phyloP scores from a whole-genome alignment of 768 basidiomycete genomes.

The Termitomyces bulborhizus region DNA sequence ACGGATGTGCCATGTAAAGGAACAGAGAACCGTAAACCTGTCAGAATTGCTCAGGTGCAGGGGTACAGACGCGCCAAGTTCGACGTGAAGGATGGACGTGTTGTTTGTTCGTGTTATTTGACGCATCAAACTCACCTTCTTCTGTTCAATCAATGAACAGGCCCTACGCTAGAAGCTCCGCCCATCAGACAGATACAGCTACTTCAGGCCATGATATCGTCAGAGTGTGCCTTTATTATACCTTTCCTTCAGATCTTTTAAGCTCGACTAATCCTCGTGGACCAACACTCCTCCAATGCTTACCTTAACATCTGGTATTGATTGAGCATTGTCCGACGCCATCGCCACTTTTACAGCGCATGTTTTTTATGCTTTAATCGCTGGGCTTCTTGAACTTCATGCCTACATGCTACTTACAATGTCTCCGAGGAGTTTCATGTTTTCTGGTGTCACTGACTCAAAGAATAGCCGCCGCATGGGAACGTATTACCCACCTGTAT shows the following conservation, averaged over 20 bases:
- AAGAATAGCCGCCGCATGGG: background rate
- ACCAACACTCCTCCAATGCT: background rate
- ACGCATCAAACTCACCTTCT: background rate
- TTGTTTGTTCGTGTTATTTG: slow-evolving; percentile 9
- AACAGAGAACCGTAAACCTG: slow-evolving; percentile 11
- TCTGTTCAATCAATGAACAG: slow-evolving; percentile 4
- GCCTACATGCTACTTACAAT: background rate
- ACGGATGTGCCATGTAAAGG: background rate
- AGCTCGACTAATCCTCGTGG: background rate
- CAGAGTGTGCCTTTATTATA: background rate
- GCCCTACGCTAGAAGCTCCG: slow-evolving; percentile 9
- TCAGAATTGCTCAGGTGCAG: slow-evolving; percentile 5
- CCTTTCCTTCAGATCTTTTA: background rate
- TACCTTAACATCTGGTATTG: background rate
- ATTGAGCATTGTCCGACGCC: slow-evolving; percentile 2
- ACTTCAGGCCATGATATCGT: background rate
- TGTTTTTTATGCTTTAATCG: slow-evolving; percentile 1
- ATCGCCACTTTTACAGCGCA: slow-evolving; percentile 1
- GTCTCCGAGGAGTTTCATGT: slow-evolving; percentile 1
- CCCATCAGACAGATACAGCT: background rate
- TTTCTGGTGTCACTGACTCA: background rate
- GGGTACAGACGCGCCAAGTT: background rate
- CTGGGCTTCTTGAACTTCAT: background rate
- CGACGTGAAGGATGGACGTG: slow-evolving; percentile 4
- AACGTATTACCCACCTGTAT: background rate